Evolutionary conservation across 2,329 filamentous ascomycete genomes (phyloP), one percentile per base, ranked within the genome.

Genomic region (Diatrype stigma): DNA sequence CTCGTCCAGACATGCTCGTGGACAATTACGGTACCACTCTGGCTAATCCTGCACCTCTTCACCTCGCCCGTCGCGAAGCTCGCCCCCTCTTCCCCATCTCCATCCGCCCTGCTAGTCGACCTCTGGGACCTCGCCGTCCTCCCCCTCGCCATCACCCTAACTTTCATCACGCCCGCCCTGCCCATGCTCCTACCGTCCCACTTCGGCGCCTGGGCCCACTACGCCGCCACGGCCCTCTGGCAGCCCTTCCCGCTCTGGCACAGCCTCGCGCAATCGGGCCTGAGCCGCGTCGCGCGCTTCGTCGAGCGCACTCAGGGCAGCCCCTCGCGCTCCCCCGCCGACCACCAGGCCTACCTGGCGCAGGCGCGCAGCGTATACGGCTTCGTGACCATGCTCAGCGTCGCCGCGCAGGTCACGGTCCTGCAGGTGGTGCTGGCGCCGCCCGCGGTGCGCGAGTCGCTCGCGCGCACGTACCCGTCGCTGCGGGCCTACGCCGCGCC

Each of bases 21-120:
- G 48, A 54, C 58, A 14, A 19, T 59, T 22, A 51, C 55, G 1
- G 47, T 51, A 19, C 59, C 59, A 3, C 35, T 60, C n/a, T 61
- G 54, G 34, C 38, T 57, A n/a, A 48, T 54, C 38, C 38, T 55
- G 17, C 52, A 61, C 40, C 47, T 61, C 28, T 42, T 60, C 46
- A 56, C 54, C 23, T 59, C 57, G 17, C 56, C 56, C 0, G 30
- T 53, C 6, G 48, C 46, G 5, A 21, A 16, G 23, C 23, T 44
- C 12, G n/a, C n/a, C n/a, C 26, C 40, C 40, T 19, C 40, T 37
- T 37, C 16, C 6, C 7, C 14, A 22, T 26, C 40, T 23, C 8
- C 40, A 16, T 44, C 40, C 2, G 40, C 14, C 22, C 40, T 44
- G 11, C 40, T 44, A 12, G 40, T 44, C 14, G 40, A 44, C 21